Evolutionary conservation across 495 filamentous ascomycete genomes (phyloP), one percentile per base, ranked within the genome.

Genomic region (Penicillium angulare): DNA sequence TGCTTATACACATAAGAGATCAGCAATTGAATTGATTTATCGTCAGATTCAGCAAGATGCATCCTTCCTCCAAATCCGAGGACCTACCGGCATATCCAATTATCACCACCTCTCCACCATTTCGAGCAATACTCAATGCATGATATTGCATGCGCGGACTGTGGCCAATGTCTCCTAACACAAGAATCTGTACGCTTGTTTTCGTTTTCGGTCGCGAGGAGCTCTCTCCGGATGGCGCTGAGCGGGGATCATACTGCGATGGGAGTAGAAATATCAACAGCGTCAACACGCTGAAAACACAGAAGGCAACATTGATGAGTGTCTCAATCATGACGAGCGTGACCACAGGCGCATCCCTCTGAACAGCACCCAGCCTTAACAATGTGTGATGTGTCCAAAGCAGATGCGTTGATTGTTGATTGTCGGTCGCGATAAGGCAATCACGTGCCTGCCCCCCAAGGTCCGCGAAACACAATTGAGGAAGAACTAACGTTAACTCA

Each of bases 131-230:
- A 64, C 92, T 97, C 52, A 96, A 66, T 17, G 92, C 90, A 81
- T 99, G 93, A 63, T 99, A 97, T 66, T 97, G 93, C 93, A 99
- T 99, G 50, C 93, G 88, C 20, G 93, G 93, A 65, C 90, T 96
- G 27, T 91, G 83, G 20, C 93, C 93, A 68, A 99, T 93, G 62
- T 99, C 93, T 12, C 93, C 93, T n/a, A 99, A 79, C 33, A 99
- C 93, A n/a, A 97, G 78, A 27, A 99, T 81, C 61, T 95, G 89
- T 21, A 88, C 78, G 5, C 80, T 72, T 43, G 61, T 57, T 40
- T 61, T 74, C 40, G 61, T 57, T 40, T 61, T 74, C 40, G 41
- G 63, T 18, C 46, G 55, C 47, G 39, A 23, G 42, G 51, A 17
- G 2, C 65, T 18, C 29, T 49, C 39, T 39, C 50, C 36, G 4